Percentiles rank a stretch among this genome's conserved stretches.
Conservation (phyloP, 2,329 filamentous ascomycete genomes). For the Fusarium robinianum region DNA sequence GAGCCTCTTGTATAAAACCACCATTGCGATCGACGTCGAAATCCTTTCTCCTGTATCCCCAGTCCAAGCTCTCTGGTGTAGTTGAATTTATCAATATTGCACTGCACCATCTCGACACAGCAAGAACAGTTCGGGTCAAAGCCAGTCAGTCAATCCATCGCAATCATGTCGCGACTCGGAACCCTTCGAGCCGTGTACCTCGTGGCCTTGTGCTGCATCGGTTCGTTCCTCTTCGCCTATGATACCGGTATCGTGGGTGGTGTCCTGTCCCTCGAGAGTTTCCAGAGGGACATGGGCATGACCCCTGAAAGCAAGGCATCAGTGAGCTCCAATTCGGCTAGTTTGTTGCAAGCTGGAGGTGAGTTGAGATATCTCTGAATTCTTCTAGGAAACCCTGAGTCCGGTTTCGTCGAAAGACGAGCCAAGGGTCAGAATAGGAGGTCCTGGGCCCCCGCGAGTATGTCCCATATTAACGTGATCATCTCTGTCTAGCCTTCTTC, state of each 20-base stretch:
- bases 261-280: slow-evolving; percentile 45
- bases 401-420: no score
- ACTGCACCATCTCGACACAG: background rate
- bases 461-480: no score
- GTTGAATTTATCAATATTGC: no score
- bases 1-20: slow-evolving; percentile 19
- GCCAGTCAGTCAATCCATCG: no score
- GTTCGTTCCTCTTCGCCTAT: slow-evolving; percentile 49
- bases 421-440: no score
- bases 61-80: background rate
- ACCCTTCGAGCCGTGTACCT: slow-evolving; percentile 45
- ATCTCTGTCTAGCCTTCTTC: slow-evolving; percentile 43
- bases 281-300: slow-evolving; percentile 46
- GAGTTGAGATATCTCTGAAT: slow-evolving; percentile 6
- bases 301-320: slow-evolving; percentile 36
- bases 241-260: slow-evolving; percentile 51
- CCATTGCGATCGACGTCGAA: slow-evolving; percentile 4
- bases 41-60: no score
- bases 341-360: slow-evolving; percentile 49
- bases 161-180: slow-evolving; percentile 37
- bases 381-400: no score
- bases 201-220: slow-evolving; percentile 44
- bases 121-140: background rate
- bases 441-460: no score
- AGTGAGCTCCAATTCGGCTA: slow-evolving; percentile 47